A percentile compares a stretch with the other conserved stretches of the same genome.
phyloP scores from a whole-genome alignment of 2,329 filamentous ascomycete species.

The Aspergillus sp. region DNA sequence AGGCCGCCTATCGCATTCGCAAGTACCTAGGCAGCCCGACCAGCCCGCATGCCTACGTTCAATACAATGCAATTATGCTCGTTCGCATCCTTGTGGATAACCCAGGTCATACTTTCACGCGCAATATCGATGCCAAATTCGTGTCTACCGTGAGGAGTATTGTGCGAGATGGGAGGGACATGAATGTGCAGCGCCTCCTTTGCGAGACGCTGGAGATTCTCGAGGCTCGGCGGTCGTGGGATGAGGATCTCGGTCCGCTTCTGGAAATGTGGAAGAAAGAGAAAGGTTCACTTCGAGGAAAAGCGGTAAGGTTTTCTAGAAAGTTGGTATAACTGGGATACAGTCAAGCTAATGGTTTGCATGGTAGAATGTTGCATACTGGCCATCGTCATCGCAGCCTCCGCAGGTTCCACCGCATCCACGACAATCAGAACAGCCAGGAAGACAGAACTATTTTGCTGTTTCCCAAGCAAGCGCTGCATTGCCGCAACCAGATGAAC shows the following conservation, averaged over 20 bases:
- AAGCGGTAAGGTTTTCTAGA: background rate
- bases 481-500: conserved; percentile 66
- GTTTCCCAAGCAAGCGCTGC: conserved; percentile 44
- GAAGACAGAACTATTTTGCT: conserved; percentile 11
- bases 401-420: conserved; percentile 21
- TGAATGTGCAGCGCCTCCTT: conserved; percentile 76
- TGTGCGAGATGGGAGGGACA: conserved; percentile 65
- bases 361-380: background rate
- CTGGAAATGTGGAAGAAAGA: conserved; percentile 87
- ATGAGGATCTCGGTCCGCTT: conserved; percentile 67
- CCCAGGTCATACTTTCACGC: conserved; percentile 84
- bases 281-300: conserved; percentile 60
- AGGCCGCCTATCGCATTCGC: conserved; percentile 74
- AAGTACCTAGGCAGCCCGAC: conserved; percentile 75
- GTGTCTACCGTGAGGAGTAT: conserved; percentile 70
- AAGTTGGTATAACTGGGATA: background rate
- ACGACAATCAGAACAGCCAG: conserved; percentile 7
- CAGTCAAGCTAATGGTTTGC: background rate
- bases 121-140: conserved; percentile 83
- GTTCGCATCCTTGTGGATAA: conserved; percentile 89
- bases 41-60: conserved; percentile 60
- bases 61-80: conserved; percentile 97
- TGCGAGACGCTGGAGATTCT: conserved; percentile 81
- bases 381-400: background rate
- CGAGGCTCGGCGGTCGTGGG: conserved; percentile 64